Conservation (phyloP, 2,329 filamentous ascomycete genomes). For the Xylaria sp. region DNA sequence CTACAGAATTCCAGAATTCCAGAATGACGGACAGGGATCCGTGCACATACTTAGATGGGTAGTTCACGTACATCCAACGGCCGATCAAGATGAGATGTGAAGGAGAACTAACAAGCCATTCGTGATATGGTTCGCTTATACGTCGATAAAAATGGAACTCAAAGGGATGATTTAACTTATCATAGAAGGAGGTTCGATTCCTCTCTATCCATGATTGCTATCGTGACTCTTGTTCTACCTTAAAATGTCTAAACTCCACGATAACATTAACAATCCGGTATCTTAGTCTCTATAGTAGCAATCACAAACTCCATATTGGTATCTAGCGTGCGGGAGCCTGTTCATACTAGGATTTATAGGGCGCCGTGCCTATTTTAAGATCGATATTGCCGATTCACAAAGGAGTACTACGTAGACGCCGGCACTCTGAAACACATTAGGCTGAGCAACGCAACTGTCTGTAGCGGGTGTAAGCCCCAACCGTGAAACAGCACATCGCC, state of each 20-base stretch:
- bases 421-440: constrained; percentile 17
- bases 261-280: no score
- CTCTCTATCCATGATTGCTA: not conserved
- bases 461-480: not conserved
- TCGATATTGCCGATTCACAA: not conserved
- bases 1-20: no score
- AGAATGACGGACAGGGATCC: no score
- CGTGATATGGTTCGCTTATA: not conserved
- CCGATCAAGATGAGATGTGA: not conserved
- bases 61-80: not conserved
- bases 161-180: constrained; percentile 3
- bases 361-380: constrained; percentile 1
- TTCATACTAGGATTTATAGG: no score
- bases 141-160: not conserved
- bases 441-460: not conserved
- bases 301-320: no score
- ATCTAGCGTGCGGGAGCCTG: no score
- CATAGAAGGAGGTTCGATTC: constrained; percentile 10
- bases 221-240: no score
- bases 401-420: not conserved
- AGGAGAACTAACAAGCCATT: not conserved
- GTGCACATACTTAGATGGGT: no score
- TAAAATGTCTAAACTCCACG: no score
- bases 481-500: not conserved
- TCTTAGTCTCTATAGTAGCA: no score